phyloP scores from a whole-genome alignment of 352 stramenopile species.

The Globisporangium camurandrum region DNA sequence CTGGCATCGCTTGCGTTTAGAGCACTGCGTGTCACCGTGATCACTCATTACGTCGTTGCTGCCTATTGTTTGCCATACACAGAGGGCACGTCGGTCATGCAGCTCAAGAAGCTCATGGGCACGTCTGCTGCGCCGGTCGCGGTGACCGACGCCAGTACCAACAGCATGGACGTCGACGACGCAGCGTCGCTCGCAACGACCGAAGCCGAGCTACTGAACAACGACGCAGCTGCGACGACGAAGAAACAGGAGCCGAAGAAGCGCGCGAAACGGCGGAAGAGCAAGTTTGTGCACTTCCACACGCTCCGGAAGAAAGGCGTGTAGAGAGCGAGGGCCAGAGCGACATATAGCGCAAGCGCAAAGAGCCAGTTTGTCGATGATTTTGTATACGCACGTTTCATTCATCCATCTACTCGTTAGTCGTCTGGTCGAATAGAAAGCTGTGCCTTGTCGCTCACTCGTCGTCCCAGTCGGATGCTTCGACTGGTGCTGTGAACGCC shows the following conservation, averaged over 20 bases:
- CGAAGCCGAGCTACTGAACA: conserved; percentile 42
- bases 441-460: too few relatives aligned
- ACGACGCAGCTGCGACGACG: conserved; percentile 33
- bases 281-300: conserved; percentile 86
- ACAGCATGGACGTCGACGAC: conserved; percentile 40
- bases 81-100: conserved; percentile 45
- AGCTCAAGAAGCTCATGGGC: conserved; percentile 72
- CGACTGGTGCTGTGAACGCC: conserved; percentile 31
- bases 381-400: conserved; percentile 13
- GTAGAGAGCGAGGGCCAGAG: conserved; percentile 26
- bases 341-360: too few relatives aligned
- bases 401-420: too few relatives aligned
- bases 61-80: conserved; percentile 6
- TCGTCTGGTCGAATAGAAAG: too few relatives aligned
- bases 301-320: conserved; percentile 83
- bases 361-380: not conserved
- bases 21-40: too few relatives aligned
- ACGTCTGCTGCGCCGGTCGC: conserved; percentile 35
- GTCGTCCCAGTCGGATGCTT: conserved; percentile 59
- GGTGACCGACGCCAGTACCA: conserved; percentile 12
- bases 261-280: conserved; percentile 41
- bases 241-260: conserved; percentile 49
- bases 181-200: conserved; percentile 28
- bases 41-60: not conserved
- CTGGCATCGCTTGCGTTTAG: not conserved